Conservation (phyloP, 2,329 filamentous ascomycete species). For the Botryosphaeria dothidea region DNA sequence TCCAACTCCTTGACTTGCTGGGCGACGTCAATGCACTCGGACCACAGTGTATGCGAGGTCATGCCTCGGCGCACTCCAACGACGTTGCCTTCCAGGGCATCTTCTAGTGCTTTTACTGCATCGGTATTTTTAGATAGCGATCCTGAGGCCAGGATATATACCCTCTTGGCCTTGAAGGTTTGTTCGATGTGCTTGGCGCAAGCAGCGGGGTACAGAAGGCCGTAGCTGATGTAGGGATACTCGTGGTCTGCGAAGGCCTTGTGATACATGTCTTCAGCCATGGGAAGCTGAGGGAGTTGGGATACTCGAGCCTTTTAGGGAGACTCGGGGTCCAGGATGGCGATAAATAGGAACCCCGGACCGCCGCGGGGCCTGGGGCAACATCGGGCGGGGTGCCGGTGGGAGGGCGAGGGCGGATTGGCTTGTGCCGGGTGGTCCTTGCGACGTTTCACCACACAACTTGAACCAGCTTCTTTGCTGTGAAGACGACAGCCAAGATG, state of each 20-base stretch:
- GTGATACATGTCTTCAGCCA: slow-evolving; percentile 2
- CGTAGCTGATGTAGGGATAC: slow-evolving; percentile 49
- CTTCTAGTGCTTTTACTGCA: slow-evolving; percentile 44
- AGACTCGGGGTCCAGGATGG: not conserved
- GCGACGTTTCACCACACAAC: slow-evolving; percentile 9
- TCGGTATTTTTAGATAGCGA: slow-evolving; percentile 52
- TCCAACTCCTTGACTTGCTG: slow-evolving; percentile 39
- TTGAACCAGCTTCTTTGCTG: slow-evolving; percentile 3
- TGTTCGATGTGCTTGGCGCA: slow-evolving; percentile 47
- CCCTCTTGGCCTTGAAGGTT: slow-evolving; percentile 46
- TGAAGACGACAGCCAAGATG: slow-evolving; percentile 32
- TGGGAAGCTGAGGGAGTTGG: not conserved
- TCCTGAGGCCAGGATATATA: slow-evolving; percentile 55
- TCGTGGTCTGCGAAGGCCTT: slow-evolving; percentile 21
- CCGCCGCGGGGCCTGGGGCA: not conserved
- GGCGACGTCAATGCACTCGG: slow-evolving; percentile 52
- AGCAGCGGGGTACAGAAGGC: slow-evolving; percentile 48
- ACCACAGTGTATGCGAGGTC: slow-evolving; percentile 56
- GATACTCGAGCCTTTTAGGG: not conserved
- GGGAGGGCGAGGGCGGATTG: not conserved
- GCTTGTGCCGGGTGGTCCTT: not conserved
- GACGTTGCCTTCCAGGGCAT: slow-evolving; percentile 43
- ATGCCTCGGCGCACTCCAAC: slow-evolving; percentile 54
- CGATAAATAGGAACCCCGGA: slow-evolving; percentile 4
- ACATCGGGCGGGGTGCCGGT: slow-evolving; percentile 2